A percentile compares a stretch with the other conserved stretches of the same genome.
Evolutionary conservation across 805 yeast species (phyloP).

Genomic region (Vanderwaltozyma tropicalis): DNA sequence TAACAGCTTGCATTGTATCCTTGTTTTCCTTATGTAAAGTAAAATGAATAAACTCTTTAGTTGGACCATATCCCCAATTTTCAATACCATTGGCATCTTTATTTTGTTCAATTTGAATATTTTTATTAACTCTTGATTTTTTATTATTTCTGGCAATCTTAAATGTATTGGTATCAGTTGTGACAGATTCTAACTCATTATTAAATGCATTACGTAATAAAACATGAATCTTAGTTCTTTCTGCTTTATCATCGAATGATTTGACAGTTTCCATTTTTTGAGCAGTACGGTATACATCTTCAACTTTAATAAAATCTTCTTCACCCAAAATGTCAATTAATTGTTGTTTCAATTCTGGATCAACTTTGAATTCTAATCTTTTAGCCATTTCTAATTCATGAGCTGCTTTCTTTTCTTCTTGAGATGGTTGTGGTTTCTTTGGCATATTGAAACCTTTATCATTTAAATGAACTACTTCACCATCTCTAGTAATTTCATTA

Average conservation of each 20-base stretch:
- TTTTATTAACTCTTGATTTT: conserved; percentile 31
- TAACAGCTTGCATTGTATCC: conserved; percentile 94
- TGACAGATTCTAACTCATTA: conserved; percentile 67
- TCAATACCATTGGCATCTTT: conserved; percentile 41
- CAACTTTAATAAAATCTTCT: conserved; percentile 46
- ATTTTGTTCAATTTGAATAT: conserved; percentile 28
- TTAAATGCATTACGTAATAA: conserved; percentile 63
- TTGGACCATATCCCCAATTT: conserved; percentile 65
- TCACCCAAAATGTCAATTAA: conserved; percentile 49
- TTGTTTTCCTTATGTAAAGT: conserved; percentile 86
- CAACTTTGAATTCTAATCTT: conserved; percentile 32
- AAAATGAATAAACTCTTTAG: conserved; percentile 60
- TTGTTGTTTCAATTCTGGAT: conserved; percentile 36
- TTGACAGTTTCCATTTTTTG: conserved; percentile 47
- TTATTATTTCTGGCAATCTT: conserved; percentile 46
- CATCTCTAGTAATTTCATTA: conserved; percentile 66
- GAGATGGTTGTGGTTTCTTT: conserved; percentile 35
- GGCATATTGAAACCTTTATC: conserved; percentile 64
- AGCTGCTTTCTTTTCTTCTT: conserved; percentile 31
- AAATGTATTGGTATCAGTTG: conserved; percentile 58
- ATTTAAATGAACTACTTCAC: conserved; percentile 59
- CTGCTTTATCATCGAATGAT: conserved; percentile 52
- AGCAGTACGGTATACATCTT: conserved; percentile 45
- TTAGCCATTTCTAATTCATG: conserved; percentile 22
- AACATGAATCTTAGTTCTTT: conserved; percentile 73